phyloP scores from a whole-genome alignment of 345 rosid genomes.

The Eucalyptus guilfoylei region DNA sequence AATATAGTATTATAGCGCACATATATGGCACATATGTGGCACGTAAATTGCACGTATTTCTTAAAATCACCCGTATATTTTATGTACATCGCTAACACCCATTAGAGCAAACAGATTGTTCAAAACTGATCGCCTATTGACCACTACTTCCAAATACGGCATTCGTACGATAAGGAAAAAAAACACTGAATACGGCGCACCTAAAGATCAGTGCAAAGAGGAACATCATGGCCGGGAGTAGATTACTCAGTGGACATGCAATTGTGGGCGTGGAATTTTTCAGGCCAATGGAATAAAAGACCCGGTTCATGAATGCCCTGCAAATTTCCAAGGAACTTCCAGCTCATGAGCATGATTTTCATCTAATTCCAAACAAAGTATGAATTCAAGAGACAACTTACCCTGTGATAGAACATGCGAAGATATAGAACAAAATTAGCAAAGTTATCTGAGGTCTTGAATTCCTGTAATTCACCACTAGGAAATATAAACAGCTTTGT shows the following conservation, averaged over 20 bases:
- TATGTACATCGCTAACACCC: too few relatives aligned
- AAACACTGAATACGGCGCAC: not conserved
- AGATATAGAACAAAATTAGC: constrained; percentile 30
- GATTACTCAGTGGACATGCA: constrained; percentile 66
- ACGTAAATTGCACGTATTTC: too few relatives aligned
- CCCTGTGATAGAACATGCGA: constrained; percentile 80
- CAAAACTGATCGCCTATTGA: too few relatives aligned
- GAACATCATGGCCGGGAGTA: constrained; percentile 76
- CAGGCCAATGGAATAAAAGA: constrained; percentile 67
- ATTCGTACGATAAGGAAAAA: not conserved
- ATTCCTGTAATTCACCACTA: constrained; percentile 21
- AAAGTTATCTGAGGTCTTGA: constrained; percentile 54
- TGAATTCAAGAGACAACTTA: not conserved
- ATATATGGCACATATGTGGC: too few relatives aligned
- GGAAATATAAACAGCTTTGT: too few relatives aligned
- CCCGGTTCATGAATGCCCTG: constrained; percentile 62
- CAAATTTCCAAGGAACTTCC: not conserved
- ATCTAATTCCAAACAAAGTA: not conserved
- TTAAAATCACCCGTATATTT: too few relatives aligned
- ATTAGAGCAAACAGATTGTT: rapidly evolving
- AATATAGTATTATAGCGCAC: too few relatives aligned
- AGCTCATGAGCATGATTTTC: not conserved
- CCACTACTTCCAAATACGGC: not conserved
- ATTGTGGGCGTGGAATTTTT: constrained; percentile 59
- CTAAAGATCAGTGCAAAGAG: constrained; percentile 61